Conservation (phyloP, 352 stramenopile genomes). For the Albugo laibachii region DNA sequence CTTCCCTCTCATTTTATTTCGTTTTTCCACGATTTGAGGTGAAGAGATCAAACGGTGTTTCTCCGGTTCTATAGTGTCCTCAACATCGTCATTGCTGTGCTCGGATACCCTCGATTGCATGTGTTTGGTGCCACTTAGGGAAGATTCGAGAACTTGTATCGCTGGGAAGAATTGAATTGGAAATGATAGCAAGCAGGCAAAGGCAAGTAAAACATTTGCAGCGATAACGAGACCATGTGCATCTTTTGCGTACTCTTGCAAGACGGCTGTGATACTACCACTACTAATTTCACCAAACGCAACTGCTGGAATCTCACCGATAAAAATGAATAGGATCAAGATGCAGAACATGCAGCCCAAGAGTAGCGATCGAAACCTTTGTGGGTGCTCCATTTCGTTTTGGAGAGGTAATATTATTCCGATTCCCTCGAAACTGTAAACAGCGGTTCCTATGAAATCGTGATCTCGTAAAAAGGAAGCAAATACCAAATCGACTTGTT, state of each 20-base stretch:
- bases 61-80: too few relatives aligned
- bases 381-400: slow-evolving; percentile 45
- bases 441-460: slow-evolving; percentile 23
- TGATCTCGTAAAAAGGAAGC: too few relatives aligned
- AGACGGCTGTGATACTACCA: slow-evolving; percentile 57
- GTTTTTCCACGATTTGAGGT: too few relatives aligned
- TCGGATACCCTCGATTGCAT: too few relatives aligned
- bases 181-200: slow-evolving; percentile 56
- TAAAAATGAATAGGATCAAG: slow-evolving; percentile 53
- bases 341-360: slow-evolving; percentile 38
- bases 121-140: background rate
- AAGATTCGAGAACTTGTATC: slow-evolving; percentile 45
- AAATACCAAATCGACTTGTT: too few relatives aligned
- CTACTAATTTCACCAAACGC: slow-evolving; percentile 50
- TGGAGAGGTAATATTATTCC: slow-evolving; percentile 55
- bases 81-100: too few relatives aligned
- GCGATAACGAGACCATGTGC: slow-evolving; percentile 26
- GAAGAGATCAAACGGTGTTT: too few relatives aligned
- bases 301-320: slow-evolving; percentile 42
- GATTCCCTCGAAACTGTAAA: slow-evolving; percentile 71
- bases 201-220: slow-evolving; percentile 43
- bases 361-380: slow-evolving; percentile 34
- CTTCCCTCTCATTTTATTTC: too few relatives aligned
- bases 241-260: slow-evolving; percentile 47
- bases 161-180: slow-evolving; percentile 68